phyloP scores from a whole-genome alignment of 371 early-diverging fungal genomes.

The Mucor circinelloides region DNA sequence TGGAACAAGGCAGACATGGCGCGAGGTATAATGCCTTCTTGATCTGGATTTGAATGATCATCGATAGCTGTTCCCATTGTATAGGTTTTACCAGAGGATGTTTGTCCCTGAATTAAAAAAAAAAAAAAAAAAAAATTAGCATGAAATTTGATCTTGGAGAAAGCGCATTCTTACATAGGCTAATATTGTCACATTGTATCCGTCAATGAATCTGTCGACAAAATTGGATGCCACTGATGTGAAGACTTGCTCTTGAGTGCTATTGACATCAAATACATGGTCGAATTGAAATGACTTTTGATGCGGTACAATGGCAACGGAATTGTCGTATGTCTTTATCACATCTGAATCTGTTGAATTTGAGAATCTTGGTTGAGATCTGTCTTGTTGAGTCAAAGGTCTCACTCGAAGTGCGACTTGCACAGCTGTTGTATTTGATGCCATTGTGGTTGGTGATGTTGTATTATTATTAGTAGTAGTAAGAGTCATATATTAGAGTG shows the following conservation, averaged over 20 bases:
- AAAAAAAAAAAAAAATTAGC: too few species aligned
- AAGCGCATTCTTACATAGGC: constrained; percentile 82
- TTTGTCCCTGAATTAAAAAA: constrained; percentile 69
- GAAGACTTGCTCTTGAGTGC: constrained; percentile 79
- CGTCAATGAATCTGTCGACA: constrained; percentile 88
- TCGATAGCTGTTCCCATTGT: constrained; percentile 94
- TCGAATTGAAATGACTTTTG: constrained; percentile 77
- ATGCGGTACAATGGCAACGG: constrained; percentile 51
- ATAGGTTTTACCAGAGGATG: constrained; percentile 97
- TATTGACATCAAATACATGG: constrained; percentile 68
- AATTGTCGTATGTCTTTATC: constrained; percentile 40
- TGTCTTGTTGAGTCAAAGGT: constrained; percentile 53
- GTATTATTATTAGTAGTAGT: not conserved
- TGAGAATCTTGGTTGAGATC: constrained; percentile 50
- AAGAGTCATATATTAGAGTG: constrained; percentile 8
- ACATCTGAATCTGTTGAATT: constrained; percentile 47
- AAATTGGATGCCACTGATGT: constrained; percentile 65
- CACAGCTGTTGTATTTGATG: constrained; percentile 15
- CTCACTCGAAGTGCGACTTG: constrained; percentile 57
- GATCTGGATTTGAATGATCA: constrained; percentile 43
- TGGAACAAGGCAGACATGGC: constrained; percentile 81
- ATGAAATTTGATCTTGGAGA: not conserved
- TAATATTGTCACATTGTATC: constrained; percentile 94
- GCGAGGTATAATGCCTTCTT: constrained; percentile 90
- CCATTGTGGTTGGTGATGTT: not conserved